Evolutionary conservation across 208 protist genomes (phyloP).

Genomic region (Dictyostelium gargantuum): DNA sequence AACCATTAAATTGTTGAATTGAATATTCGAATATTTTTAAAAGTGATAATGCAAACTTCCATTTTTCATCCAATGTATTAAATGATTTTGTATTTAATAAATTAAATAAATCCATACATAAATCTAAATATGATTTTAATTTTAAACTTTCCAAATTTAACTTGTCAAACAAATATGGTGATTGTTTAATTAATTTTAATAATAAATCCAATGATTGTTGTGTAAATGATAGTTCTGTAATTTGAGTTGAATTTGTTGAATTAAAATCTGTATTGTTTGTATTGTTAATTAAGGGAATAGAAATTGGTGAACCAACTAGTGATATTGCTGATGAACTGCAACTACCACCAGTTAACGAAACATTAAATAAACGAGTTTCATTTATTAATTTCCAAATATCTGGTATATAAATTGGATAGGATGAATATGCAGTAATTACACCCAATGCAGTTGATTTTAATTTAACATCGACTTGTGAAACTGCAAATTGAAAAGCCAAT

Average conservation of each 20-base stretch:
- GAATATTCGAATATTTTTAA: constrained; percentile 32
- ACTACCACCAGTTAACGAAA: background rate
- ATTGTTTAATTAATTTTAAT: background rate
- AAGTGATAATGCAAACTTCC: background rate
- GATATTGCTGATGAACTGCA: no score
- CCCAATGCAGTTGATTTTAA: background rate
- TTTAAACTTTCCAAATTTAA: background rate
- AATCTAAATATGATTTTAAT: background rate
- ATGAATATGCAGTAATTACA: background rate
- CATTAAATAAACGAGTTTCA: background rate
- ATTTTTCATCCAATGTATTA: constrained; percentile 9
- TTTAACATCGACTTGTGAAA: background rate
- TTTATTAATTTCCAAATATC: constrained; percentile 36
- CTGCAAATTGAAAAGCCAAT: background rate
- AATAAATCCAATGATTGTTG: constrained; percentile 46
- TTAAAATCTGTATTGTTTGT: no score
- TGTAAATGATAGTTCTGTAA: constrained; percentile 4
- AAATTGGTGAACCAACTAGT: no score
- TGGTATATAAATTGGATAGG: background rate
- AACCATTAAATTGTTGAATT: constrained; percentile 9
- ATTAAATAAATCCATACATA: constrained; percentile 15
- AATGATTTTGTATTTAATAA: constrained; percentile 44
- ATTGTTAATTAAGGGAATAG: no score
- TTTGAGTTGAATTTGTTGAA: no score
- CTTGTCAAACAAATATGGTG: background rate